Base-by-base conservation (phyloP, 495 filamentous ascomycete species). In the Trypethelium eluteriae region DNA sequence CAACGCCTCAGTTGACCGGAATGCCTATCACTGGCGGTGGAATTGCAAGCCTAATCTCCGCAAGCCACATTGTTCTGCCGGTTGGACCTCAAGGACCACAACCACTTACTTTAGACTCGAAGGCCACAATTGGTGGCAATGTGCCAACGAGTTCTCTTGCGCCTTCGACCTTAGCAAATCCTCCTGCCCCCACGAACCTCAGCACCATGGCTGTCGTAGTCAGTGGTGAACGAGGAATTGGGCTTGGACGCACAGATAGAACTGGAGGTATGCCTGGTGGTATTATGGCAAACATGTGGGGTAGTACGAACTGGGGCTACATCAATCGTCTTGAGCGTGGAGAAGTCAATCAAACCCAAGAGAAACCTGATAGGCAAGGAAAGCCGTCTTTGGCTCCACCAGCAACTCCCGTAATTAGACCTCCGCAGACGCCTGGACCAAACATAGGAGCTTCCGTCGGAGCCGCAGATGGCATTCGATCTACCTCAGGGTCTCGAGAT, bases 261-360 rank as follows among this genome's bases (percentile, higher is more conserved):
- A 85, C 84, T 18, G 88, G 89, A 16, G 82, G 83, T 2, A 85
- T 94, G 80, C 89, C 91, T 0, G 88, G 86, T 66, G 92, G 89
- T 25, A 85, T 95, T 69, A 86, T 96, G 83, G 92, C 92, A 25
- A 97, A 97, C 71, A 79, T 94, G 64, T 97, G 92, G 92, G 92
- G 92, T 56, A 93, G 86, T 76, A 86, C 85, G 46, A 86, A 92
- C 47, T 95, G 91, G 89, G 86, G 89, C 6, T 87, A 89, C 65
- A 79, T 92, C 36, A 90, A 91, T 69, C 82, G 82, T 14, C 73
- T 89, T 18, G 83, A 86, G 68, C 72, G 77, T 49, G 86, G 87
- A 39, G 82, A 66, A 63, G 62, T 63, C 35, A 63, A 47, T 39
- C 38, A 63, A 34, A 38, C 39, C 2, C 44, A 38, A 49, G 32